A percentile compares a stretch with the other conserved stretches of the same genome.
phyloP scores from a whole-genome alignment of 768 basidiomycete species.

The Suillus subaureus region DNA sequence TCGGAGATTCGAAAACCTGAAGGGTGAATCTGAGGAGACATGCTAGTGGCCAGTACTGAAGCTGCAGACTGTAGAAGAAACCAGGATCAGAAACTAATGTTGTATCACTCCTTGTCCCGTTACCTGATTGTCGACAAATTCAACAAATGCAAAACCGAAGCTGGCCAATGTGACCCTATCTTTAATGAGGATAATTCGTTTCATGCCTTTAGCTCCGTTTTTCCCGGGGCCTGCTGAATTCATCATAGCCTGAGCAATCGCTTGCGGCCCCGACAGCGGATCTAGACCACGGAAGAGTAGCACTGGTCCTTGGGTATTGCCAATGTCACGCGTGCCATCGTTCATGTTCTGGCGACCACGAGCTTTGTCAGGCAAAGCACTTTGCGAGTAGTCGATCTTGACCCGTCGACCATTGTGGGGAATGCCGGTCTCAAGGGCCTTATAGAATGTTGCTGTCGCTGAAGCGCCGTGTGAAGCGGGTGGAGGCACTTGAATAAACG shows the following conservation, averaged over 20 bases:
- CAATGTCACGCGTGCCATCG: conserved; percentile 96
- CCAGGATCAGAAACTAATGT: conserved; percentile 13
- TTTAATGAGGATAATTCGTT: conserved; percentile 84
- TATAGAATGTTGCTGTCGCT: conserved; percentile 70
- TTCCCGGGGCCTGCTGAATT: conserved; percentile 76
- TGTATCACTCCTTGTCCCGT: conserved; percentile 4
- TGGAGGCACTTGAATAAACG: conserved; percentile 91
- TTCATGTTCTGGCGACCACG: conserved; percentile 69
- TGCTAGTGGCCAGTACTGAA: conserved; percentile 77
- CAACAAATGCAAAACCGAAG: conserved; percentile 94
- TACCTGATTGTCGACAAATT: conserved; percentile 86
- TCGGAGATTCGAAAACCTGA: conserved; percentile 93
- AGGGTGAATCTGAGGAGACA: conserved; percentile 86
- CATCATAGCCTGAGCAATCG: conserved; percentile 82
- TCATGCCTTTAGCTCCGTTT: conserved; percentile 85
- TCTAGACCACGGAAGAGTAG: conserved; percentile 92
- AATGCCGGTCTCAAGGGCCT: conserved; percentile 68
- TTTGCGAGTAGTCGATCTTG: conserved; percentile 95
- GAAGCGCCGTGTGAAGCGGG: conserved; percentile 86
- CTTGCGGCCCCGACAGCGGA: conserved; percentile 82
- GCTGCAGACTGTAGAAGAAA: conserved; percentile 67
- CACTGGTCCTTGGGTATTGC: conserved; percentile 78
- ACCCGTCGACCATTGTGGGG: conserved; percentile 82
- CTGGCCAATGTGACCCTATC: conserved; percentile 86
- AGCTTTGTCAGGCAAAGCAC: conserved; percentile 70